phyloP scores from a whole-genome alignment of 371 early-diverging fungal species.

The Apophysomyces elegans region DNA sequence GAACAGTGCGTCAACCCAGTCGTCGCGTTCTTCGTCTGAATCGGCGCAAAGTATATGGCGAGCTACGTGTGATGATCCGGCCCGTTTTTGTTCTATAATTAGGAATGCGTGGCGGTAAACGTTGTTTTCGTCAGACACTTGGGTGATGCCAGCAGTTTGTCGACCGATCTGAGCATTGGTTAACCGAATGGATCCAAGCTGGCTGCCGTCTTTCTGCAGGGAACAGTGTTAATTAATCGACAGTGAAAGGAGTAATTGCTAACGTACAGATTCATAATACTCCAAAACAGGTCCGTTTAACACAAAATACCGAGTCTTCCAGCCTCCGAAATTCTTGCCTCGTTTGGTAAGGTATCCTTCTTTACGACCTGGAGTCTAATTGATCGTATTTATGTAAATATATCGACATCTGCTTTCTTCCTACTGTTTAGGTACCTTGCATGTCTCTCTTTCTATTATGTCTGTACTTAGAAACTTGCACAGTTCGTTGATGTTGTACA shows the following conservation, averaged over 20 bases:
- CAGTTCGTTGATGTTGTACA: slow-evolving; percentile 70
- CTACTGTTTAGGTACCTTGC: slow-evolving; percentile 20
- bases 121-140: slow-evolving; percentile 36
- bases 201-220: slow-evolving; percentile 64
- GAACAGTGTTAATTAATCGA: too few relatives aligned
- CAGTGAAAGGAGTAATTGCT: background rate
- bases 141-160: slow-evolving; percentile 40
- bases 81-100: slow-evolving; percentile 72
- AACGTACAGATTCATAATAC: slow-evolving; percentile 73
- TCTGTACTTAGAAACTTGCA: slow-evolving; percentile 79
- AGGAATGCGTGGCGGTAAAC: slow-evolving; percentile 82
- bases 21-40: slow-evolving; percentile 87
- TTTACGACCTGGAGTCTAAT: slow-evolving; percentile 41
- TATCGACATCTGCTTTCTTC: slow-evolving; percentile 9
- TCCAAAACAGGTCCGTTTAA: slow-evolving; percentile 66
- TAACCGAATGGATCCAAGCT: slow-evolving; percentile 56
- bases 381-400: slow-evolving; percentile 3
- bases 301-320: slow-evolving; percentile 86
- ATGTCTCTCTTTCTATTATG: slow-evolving; percentile 51
- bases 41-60: slow-evolving; percentile 89
- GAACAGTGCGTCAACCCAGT: slow-evolving; percentile 79
- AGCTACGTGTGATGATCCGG: slow-evolving; percentile 62
- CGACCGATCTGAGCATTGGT: slow-evolving; percentile 52
- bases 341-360: slow-evolving; percentile 86
- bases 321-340: slow-evolving; percentile 89